Percentiles rank a stretch among this genome's conserved stretches.
Conservation (phyloP, 352 stramenopile genomes). For the Aphanomyces invadans region DNA sequence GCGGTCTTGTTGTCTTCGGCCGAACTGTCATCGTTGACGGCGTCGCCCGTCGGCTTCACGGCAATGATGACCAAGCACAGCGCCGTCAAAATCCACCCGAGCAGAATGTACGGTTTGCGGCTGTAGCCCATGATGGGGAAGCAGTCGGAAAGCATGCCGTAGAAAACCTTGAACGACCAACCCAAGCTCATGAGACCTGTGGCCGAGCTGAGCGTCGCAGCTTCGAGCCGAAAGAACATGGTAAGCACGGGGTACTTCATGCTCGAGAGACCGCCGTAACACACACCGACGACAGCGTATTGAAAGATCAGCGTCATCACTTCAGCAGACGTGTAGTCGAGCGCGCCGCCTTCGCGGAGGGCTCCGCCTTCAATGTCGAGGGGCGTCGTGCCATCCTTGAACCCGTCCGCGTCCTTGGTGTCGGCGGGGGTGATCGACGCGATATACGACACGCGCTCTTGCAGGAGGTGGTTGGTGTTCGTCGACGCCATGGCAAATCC, state of each 20-base stretch:
- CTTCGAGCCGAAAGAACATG: constrained; percentile 43
- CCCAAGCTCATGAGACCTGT: constrained; percentile 41
- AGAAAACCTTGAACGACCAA: constrained; percentile 29
- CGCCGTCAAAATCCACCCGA: constrained; percentile 10
- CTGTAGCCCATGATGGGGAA: constrained; percentile 25
- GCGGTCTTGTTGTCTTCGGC: background rate
- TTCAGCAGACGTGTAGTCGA: constrained; percentile 27
- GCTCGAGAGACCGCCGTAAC: constrained; percentile 30
- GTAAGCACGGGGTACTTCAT: constrained; percentile 40
- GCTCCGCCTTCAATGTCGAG: constrained; percentile 37
- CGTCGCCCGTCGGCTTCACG: background rate
- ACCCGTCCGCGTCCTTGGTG: background rate
- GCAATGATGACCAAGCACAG: background rate
- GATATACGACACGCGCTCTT: constrained; percentile 8
- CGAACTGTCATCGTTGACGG: background rate
- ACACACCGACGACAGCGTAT: constrained; percentile 29
- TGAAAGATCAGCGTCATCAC: constrained; percentile 31
- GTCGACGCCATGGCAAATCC: background rate
- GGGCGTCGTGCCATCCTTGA: constrained; percentile 14
- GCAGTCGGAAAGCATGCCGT: constrained; percentile 26
- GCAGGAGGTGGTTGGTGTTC: background rate
- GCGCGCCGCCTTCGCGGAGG: constrained; percentile 47
- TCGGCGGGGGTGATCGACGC: background rate
- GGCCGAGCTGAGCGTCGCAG: constrained; percentile 34
- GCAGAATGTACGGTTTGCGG: constrained; percentile 20